Evolutionary conservation across 225 moss, liverwort and hornwort genomes (phyloP).

Genomic region (Sphagnum contortum): DNA sequence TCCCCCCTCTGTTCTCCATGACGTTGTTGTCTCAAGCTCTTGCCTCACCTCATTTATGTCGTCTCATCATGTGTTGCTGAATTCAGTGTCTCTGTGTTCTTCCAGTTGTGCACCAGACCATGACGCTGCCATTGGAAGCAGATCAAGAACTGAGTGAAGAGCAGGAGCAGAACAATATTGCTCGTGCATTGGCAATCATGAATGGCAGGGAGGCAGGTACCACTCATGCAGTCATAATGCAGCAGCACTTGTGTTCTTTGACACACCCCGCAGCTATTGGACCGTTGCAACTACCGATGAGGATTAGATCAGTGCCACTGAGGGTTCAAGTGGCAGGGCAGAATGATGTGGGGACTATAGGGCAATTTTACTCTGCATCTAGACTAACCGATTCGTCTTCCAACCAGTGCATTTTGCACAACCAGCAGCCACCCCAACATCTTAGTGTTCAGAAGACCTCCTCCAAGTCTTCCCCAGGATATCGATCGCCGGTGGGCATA

Average conservation of each 20-base stretch:
- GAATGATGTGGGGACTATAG: slow-evolving; percentile 24
- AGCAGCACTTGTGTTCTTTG: slow-evolving; percentile 5
- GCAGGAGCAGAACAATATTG: slow-evolving; percentile 97
- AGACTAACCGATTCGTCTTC: slow-evolving; percentile 48
- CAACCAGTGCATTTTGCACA: slow-evolving; percentile 26
- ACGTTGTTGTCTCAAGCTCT: not conserved
- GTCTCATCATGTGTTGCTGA: too few relatives aligned
- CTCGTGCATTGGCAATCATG: slow-evolving; percentile 75
- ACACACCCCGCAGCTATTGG: slow-evolving; percentile 16
- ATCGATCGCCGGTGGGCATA: slow-evolving; percentile 14
- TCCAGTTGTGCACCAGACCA: slow-evolving; percentile 65
- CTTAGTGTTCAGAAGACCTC: slow-evolving; percentile 12
- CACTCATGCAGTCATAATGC: slow-evolving; percentile 3
- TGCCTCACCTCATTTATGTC: too few relatives aligned
- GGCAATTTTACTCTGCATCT: slow-evolving; percentile 50
- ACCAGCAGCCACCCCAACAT: slow-evolving; percentile 5
- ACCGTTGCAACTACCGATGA: slow-evolving; percentile 17
- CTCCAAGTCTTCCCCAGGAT: slow-evolving; percentile 11
- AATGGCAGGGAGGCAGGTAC: slow-evolving; percentile 55
- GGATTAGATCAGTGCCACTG: slow-evolving; percentile 37
- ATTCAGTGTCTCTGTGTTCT: not conserved
- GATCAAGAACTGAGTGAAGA: slow-evolving; percentile 91
- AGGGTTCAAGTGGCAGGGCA: slow-evolving; percentile 58
- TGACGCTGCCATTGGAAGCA: slow-evolving; percentile 17
- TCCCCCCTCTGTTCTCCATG: not conserved